Conservation (phyloP, 2,329 filamentous ascomycete genomes). For the Fonsecaea pugnacius region DNA sequence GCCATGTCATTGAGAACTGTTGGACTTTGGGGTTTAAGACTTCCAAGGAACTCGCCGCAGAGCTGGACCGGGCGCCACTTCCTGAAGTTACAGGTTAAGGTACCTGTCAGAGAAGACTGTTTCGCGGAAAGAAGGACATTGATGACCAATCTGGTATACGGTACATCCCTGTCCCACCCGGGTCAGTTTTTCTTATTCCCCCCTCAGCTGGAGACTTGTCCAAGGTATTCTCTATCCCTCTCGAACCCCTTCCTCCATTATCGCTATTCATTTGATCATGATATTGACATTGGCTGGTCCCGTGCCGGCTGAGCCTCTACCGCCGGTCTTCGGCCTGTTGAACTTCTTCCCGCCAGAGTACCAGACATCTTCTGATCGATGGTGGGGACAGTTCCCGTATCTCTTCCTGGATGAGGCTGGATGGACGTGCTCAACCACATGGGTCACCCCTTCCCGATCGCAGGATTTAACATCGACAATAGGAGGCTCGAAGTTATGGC, state of each 20-base stretch:
- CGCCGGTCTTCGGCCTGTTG: background rate
- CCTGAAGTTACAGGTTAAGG: too few species aligned
- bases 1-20: slow-evolving; percentile 39
- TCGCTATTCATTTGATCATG: background rate
- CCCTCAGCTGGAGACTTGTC: too few species aligned
- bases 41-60: slow-evolving; percentile 31
- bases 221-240: too few species aligned
- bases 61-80: slow-evolving; percentile 17
- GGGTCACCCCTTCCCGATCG: background rate
- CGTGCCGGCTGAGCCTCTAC: background rate
- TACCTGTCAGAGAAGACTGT: too few species aligned
- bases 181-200: too few species aligned
- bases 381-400: slow-evolving; percentile 14
- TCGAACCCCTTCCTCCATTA: too few species aligned
- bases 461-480: background rate
- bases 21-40: slow-evolving; percentile 36
- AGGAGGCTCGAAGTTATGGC: slow-evolving; percentile 15
- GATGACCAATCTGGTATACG: too few species aligned
- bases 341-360: slow-evolving; percentile 7
- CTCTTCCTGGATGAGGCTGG: slow-evolving; percentile 8
- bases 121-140: too few species aligned
- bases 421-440: slow-evolving; percentile 10
- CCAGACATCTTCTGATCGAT: slow-evolving; percentile 14
- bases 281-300: background rate
- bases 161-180: too few species aligned